A percentile compares a stretch with the other conserved stretches of the same genome.
phyloP scores from a whole-genome alignment of 768 basidiomycete genomes.

The Serendipita vermifera region DNA sequence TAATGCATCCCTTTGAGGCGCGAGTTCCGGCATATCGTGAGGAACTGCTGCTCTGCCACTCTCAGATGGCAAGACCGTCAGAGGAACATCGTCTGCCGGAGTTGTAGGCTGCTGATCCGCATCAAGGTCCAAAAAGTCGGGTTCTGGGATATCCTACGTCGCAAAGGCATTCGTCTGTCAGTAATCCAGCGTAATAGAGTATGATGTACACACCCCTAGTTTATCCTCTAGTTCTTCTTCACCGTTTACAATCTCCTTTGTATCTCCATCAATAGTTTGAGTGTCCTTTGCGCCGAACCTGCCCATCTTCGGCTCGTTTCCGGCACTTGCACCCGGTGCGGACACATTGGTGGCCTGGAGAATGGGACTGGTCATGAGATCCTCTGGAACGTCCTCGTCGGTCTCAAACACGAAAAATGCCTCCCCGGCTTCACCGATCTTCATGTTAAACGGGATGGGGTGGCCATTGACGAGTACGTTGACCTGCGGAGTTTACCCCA shows the following conservation, averaged over 20 bases:
- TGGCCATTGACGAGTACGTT: slow-evolving; percentile 78
- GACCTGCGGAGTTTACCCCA: slow-evolving; percentile 40
- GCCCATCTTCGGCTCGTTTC: slow-evolving; percentile 14
- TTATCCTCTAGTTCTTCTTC: slow-evolving; percentile 18
- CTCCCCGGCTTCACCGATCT: slow-evolving; percentile 96
- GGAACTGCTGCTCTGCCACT: too few species aligned
- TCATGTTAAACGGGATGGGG: slow-evolving; percentile 88
- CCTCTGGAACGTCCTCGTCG: slow-evolving; percentile 82
- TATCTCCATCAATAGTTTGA: slow-evolving; percentile 27
- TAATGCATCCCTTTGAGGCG: too few species aligned
- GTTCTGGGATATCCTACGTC: slow-evolving; percentile 31
- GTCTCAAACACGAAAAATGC: slow-evolving; percentile 99
- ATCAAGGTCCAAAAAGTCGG: slow-evolving; percentile 78
- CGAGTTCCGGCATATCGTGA: too few species aligned
- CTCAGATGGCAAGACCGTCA: too few species aligned
- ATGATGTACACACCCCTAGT: neutral
- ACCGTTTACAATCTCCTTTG: slow-evolving; percentile 20
- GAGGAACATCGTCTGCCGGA: slow-evolving; percentile 2
- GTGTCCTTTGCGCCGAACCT: slow-evolving; percentile 17
- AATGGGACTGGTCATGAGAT: slow-evolving; percentile 87
- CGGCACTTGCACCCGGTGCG: slow-evolving; percentile 24
- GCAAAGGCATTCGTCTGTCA: neutral
- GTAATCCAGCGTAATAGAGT: neutral
- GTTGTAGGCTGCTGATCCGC: slow-evolving; percentile 23
- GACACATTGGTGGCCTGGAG: slow-evolving; percentile 44